These are phyloP conservation scores for Fusarium transvaalense DNA, from an alignment of 2,329 filamentous ascomycete species.

Conservation along the genomic window DNA sequence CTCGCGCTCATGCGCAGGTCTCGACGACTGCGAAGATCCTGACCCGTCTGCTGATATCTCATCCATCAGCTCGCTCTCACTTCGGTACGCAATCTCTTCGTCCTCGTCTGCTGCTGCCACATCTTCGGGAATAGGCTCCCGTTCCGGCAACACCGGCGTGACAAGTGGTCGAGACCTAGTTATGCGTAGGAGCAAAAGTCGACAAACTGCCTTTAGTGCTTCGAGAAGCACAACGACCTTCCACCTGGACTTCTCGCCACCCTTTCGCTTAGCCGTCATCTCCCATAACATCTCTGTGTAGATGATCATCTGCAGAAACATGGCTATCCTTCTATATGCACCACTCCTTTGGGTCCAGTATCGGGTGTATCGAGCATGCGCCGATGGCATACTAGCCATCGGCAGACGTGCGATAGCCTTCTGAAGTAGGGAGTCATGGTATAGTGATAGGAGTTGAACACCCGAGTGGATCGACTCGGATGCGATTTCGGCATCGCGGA, in stretches of 20 bases:
- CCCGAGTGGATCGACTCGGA: constrained; percentile 92
- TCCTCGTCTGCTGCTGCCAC: constrained; percentile 64
- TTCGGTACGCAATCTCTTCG: constrained; percentile 55
- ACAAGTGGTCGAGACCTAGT: constrained; percentile 87
- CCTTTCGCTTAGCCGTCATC: constrained; percentile 91
- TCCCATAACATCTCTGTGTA: constrained; percentile 98
- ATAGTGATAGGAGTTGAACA: constrained; percentile 89
- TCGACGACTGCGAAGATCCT: constrained; percentile 41
- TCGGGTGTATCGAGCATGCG: constrained; percentile 74
- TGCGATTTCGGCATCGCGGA: constrained; percentile 92
- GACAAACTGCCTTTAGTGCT: constrained; percentile 85
- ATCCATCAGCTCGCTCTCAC: constrained; percentile 59
- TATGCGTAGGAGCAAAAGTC: constrained; percentile 81
- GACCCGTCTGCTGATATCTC: constrained; percentile 53
- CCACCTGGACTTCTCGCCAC: constrained; percentile 85
- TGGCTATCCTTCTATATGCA: constrained; percentile 84
- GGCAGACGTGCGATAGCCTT: constrained; percentile 70
- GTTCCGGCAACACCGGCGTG: constrained; percentile 85
- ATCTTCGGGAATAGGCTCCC: constrained; percentile 78
- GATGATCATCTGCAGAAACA: constrained; percentile 88
- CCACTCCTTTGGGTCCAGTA: constrained; percentile 73
- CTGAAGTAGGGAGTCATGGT: constrained; percentile 89
- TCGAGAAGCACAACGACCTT: constrained; percentile 88
- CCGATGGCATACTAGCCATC: constrained; percentile 65
- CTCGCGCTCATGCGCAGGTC: constrained; percentile 63